A percentile compares a stretch with the other conserved stretches of the same genome.
These are phyloP conservation scores for Astragalus membranaceus DNA, from an alignment of 306 rosid genomes.

Conservation along the genomic window DNA sequence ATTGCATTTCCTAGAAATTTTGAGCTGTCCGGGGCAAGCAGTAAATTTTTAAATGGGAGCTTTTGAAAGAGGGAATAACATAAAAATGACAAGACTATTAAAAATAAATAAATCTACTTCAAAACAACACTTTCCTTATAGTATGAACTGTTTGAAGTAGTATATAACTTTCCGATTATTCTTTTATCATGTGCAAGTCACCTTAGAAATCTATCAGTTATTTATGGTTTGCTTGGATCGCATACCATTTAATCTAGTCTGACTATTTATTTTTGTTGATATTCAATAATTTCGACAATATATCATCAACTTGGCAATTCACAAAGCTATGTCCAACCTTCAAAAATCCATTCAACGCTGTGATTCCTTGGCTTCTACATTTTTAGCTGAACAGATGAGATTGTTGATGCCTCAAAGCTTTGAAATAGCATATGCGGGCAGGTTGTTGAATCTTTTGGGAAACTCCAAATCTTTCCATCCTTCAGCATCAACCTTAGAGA, in stretches of 20 bases:
- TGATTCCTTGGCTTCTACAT: neutral
- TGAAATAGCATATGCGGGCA: slow-evolving; percentile 60
- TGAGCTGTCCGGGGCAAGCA: too few relatives aligned
- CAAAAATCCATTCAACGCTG: neutral
- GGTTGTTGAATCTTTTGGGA: slow-evolving; percentile 64
- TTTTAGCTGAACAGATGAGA: neutral
- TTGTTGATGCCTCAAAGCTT: slow-evolving; percentile 46
- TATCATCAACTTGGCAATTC: neutral
- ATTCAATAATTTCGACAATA: neutral
- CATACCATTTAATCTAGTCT: too few relatives aligned
- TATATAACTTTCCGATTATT: neutral
- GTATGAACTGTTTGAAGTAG: too few relatives aligned
- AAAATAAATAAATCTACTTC: too few relatives aligned
- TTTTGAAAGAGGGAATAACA: too few relatives aligned
- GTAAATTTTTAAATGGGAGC: too few relatives aligned
- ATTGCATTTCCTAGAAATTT: too few relatives aligned
- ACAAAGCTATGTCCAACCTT: neutral
- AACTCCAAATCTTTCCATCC: slow-evolving; percentile 74
- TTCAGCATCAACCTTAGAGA: slow-evolving; percentile 53
- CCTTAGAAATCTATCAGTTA: neutral
- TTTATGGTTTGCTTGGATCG: too few relatives aligned
- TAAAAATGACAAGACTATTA: too few relatives aligned
- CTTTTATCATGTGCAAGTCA: neutral
- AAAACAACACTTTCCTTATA: too few relatives aligned
- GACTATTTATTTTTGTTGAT: neutral